phyloP scores from a whole-genome alignment of 2,329 filamentous ascomycete species.

The Xylaria sp. region DNA sequence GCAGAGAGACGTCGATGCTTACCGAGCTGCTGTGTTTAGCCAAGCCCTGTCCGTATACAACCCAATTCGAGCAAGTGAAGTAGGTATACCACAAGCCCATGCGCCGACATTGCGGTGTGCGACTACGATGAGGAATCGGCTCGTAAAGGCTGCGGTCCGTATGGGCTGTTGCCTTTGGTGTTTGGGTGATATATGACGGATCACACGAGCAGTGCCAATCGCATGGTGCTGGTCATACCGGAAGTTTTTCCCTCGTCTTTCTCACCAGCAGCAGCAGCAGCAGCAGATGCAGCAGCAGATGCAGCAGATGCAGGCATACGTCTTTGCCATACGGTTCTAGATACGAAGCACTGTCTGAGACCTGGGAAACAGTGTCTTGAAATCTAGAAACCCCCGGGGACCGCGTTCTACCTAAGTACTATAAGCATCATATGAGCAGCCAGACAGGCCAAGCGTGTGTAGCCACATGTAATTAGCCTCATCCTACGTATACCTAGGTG shows the following conservation, averaged over 20 bases:
- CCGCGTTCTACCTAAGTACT: background rate
- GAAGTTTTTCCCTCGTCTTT: conserved; percentile 16
- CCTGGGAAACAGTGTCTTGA: background rate
- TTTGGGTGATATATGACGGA: conserved; percentile 18
- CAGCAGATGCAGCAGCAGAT: conserved; percentile 11
- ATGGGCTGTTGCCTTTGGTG: conserved; percentile 18
- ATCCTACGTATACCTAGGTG: too few species aligned
- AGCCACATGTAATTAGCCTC: too few species aligned
- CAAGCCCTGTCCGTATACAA: conserved; percentile 11
- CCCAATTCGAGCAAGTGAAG: conserved; percentile 12
- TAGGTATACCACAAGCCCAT: conserved; percentile 12
- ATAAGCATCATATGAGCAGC: background rate
- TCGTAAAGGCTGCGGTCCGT: conserved; percentile 25
- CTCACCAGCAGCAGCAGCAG: too few species aligned
- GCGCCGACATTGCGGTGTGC: conserved; percentile 21
- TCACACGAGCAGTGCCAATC: conserved; percentile 18
- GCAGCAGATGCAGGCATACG: conserved; percentile 12
- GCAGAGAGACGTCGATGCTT: too few species aligned
- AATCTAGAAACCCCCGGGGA: background rate
- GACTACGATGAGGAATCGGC: conserved; percentile 6
- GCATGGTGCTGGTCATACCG: conserved; percentile 20
- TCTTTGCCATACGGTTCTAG: conserved; percentile 19
- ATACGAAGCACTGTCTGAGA: conserved; percentile 19
- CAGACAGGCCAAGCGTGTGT: too few species aligned
- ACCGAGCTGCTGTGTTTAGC: conserved; percentile 13